phyloP scores from a whole-genome alignment of 2,329 filamentous ascomycete species.

The Amesomyces nigricolor region DNA sequence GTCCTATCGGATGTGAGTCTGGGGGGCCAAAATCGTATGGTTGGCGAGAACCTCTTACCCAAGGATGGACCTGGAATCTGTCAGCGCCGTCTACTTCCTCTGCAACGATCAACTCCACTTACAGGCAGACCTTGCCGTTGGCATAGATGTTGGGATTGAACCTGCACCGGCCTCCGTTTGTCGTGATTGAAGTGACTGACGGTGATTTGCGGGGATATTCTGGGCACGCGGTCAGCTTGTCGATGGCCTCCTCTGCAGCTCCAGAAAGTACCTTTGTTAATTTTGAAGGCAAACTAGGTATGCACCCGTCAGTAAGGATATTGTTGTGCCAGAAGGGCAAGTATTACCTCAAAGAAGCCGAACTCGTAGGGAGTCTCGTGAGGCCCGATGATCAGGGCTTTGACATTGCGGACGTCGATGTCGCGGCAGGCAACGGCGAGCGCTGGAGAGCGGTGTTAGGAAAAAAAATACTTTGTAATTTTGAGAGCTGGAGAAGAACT shows the following conservation, averaged over 20 bases:
- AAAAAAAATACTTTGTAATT: neutral
- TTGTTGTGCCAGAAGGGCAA: neutral
- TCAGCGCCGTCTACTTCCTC: slow-evolving; percentile 15
- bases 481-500: slow-evolving; percentile 29
- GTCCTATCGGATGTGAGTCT: slow-evolving; percentile 55
- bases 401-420: slow-evolving; percentile 80
- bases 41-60: slow-evolving; percentile 50
- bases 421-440: slow-evolving; percentile 84
- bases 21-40: slow-evolving; percentile 3
- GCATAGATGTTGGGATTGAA: slow-evolving; percentile 98
- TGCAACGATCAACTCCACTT: slow-evolving; percentile 35
- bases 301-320: slow-evolving; percentile 27
- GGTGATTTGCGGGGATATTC: slow-evolving; percentile 75
- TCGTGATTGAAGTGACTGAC: slow-evolving; percentile 65
- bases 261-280: slow-evolving; percentile 57
- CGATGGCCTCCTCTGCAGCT: neutral
- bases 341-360: slow-evolving; percentile 82
- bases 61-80: slow-evolving; percentile 63
- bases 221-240: slow-evolving; percentile 31
- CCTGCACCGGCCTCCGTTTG: slow-evolving; percentile 78
- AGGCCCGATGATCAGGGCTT: slow-evolving; percentile 83
- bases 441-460: slow-evolving; percentile 44
- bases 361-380: slow-evolving; percentile 95
- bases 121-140: slow-evolving; percentile 87
- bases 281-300: slow-evolving; percentile 66